Evolutionary conservation across 1,139 yeast species (phyloP), one percentile per base, ranked within the genome.

Genomic region (Entelexis paramagnoliae): DNA sequence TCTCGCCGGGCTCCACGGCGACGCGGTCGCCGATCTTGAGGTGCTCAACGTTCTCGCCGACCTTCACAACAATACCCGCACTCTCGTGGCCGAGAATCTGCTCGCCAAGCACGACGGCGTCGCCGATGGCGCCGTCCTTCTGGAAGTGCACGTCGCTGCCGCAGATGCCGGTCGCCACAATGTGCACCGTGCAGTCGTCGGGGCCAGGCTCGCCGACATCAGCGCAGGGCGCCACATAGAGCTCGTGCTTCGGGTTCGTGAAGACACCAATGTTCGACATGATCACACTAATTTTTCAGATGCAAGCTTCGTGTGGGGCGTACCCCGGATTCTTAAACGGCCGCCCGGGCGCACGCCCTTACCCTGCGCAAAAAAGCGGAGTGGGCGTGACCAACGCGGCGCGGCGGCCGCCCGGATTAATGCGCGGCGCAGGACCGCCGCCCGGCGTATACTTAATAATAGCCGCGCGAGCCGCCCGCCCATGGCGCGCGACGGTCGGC

Each of bases 1-100:
- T 93, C 54, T 83, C 74, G 53, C 95, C 95, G 64, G 87, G 87
- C 64, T 81, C 96, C 59, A 89, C 76, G 13, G 95, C 95, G 8
- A 85, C 94, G 53, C 76, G 73, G 64, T 86, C 95, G 50, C 95
- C 95, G 35, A 78, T 80, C 60, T 79, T 76, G 55, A 83, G 73
- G 32, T 69, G 64, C 6, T 73, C 76, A 36, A 85, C 95, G n/a
- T 51, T 53, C 2, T 66, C 73, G 3, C 94, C 94, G 35, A 82
- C 75, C 59, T 81, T 80, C 24, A 75, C 77, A 43, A 86, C 80
- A 22, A 77, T 69, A 40, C 95, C 95, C 6, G 89, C 71, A 17
- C 85, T 78, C 63, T 83, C 91, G 41, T 57, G 58, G 26, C 59
- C 95, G 58, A 83, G 71, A 19, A 82, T 83, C 81, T 80, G 80